phyloP scores from a whole-genome alignment of 129 eudicot genomes.

The Kitagawia praeruptora region DNA sequence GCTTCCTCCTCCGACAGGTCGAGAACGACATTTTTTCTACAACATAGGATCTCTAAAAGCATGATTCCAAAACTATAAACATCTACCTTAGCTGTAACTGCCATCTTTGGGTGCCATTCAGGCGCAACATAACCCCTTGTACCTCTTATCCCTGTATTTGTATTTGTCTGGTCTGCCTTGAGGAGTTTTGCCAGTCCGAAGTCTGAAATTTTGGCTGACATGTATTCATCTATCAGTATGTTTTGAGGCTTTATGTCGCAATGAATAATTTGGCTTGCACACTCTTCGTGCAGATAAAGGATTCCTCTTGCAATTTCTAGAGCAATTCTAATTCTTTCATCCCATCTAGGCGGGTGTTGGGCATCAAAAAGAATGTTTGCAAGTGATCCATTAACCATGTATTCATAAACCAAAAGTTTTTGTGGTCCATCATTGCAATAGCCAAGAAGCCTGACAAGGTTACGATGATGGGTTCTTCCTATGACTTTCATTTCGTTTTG shows the following conservation, averaged over 20 bases:
- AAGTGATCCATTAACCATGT: no score
- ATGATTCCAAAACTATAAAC: conserved; percentile 2
- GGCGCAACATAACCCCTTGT: conserved; percentile 6
- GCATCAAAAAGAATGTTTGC: no score
- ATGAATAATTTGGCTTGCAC: no score
- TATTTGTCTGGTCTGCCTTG: not conserved
- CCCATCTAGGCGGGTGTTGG: no score
- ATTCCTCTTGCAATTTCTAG: no score
- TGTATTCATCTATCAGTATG: not conserved
- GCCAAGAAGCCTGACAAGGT: conserved; percentile 27
- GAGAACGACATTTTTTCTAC: not conserved
- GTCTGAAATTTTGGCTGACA: not conserved
- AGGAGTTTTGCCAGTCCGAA: conserved; percentile 3
- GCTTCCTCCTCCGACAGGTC: not conserved
- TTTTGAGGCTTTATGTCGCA: not conserved
- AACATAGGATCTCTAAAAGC: not conserved
- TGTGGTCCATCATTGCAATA: conserved; percentile 27
- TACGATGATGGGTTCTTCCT: conserved; percentile 38
- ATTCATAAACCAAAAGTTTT: conserved; percentile 35
- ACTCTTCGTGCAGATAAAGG: no score
- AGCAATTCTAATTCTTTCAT: no score
- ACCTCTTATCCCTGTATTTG: not conserved
- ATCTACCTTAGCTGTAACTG: not conserved
- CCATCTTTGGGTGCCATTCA: not conserved
- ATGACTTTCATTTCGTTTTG: conserved; percentile 35